Conservation (phyloP, 169 alveolate genomes). For the Fabrea salina region DNA sequence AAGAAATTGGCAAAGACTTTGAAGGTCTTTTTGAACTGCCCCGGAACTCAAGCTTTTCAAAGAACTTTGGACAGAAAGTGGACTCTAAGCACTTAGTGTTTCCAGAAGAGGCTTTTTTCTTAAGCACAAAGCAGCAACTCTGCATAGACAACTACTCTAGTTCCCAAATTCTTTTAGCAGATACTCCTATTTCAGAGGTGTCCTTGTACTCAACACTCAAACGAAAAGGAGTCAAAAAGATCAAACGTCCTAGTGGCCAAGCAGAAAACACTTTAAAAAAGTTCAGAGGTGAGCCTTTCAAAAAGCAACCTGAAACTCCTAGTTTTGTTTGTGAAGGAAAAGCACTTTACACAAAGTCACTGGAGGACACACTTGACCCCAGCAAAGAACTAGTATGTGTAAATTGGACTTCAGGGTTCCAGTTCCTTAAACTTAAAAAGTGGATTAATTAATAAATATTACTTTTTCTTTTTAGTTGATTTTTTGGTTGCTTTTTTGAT, state of each 20-base stretch:
- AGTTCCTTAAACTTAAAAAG: too few relatives aligned
- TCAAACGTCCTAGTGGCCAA: not conserved
- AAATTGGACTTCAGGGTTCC: too few relatives aligned
- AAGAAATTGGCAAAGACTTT: not conserved
- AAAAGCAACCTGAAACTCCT: too few relatives aligned
- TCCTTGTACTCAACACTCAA: not conserved
- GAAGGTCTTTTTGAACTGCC: not conserved
- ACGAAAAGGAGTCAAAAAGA: not conserved
- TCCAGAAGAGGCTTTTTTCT: not conserved
- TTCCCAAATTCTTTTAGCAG: not conserved
- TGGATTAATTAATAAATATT: slow-evolving; percentile 17
- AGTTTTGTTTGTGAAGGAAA: not conserved
- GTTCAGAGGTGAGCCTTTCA: too few relatives aligned
- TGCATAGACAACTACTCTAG: not conserved
- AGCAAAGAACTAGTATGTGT: not conserved
- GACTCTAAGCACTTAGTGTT: not conserved
- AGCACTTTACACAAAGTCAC: not conserved
- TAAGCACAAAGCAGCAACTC: not conserved
- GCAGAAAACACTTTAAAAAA: not conserved
- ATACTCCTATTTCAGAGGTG: not conserved
- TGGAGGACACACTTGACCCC: not conserved
- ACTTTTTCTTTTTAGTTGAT: slow-evolving; percentile 12
- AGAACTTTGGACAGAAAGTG: not conserved
- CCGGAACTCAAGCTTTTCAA: not conserved
- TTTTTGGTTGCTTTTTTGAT: not conserved